phyloP scores from a whole-genome alignment of 2,329 filamentous ascomycete species.

The Fusarium odoratissimum region DNA sequence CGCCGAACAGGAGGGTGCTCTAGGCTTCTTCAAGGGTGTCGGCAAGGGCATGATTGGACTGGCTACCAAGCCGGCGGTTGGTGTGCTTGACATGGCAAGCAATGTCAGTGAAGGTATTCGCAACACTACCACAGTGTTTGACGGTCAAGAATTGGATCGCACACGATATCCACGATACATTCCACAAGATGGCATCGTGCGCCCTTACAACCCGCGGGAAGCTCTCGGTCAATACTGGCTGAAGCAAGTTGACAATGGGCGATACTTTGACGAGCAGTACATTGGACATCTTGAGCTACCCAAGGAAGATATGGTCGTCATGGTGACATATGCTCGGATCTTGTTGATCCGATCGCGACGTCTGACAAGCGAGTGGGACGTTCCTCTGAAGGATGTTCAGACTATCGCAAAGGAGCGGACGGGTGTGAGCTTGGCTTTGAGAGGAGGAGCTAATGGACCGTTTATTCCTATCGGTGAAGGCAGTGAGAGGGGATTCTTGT shows the following conservation, averaged over 20 bases:
- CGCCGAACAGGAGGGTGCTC: slow-evolving; percentile 92
- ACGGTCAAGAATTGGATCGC: slow-evolving; percentile 92
- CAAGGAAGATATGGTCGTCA: slow-evolving; percentile 86
- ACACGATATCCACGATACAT: slow-evolving; percentile 95
- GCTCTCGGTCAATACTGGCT: slow-evolving; percentile 98
- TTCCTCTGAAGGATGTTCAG: slow-evolving; percentile 93
- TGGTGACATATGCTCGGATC: slow-evolving; percentile 89
- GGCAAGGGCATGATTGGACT: slow-evolving; percentile 94
- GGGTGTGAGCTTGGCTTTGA: slow-evolving; percentile 87
- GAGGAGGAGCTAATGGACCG: slow-evolving; percentile 91
- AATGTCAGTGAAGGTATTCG: slow-evolving; percentile 97
- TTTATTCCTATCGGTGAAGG: slow-evolving; percentile 96
- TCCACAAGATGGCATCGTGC: slow-evolving; percentile 90
- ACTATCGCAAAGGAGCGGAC: slow-evolving; percentile 97
- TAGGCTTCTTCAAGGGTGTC: slow-evolving; percentile 97
- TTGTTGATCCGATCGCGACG: slow-evolving; percentile 90
- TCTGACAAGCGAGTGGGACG: slow-evolving; percentile 93
- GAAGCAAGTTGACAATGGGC: slow-evolving; percentile 96
- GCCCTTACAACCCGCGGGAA: slow-evolving; percentile 93
- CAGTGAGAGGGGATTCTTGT: slow-evolving; percentile 72
- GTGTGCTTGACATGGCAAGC: slow-evolving; percentile 95
- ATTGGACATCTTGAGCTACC: slow-evolving; percentile 95
- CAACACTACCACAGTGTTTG: slow-evolving; percentile 98
- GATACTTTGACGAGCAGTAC: slow-evolving; percentile 97
- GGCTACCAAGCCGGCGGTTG: slow-evolving; percentile 97